Evolutionary conservation across 805 yeast genomes (phyloP), one percentile per base, ranked within the genome.

Genomic region (Ogataea chonburiensis): DNA sequence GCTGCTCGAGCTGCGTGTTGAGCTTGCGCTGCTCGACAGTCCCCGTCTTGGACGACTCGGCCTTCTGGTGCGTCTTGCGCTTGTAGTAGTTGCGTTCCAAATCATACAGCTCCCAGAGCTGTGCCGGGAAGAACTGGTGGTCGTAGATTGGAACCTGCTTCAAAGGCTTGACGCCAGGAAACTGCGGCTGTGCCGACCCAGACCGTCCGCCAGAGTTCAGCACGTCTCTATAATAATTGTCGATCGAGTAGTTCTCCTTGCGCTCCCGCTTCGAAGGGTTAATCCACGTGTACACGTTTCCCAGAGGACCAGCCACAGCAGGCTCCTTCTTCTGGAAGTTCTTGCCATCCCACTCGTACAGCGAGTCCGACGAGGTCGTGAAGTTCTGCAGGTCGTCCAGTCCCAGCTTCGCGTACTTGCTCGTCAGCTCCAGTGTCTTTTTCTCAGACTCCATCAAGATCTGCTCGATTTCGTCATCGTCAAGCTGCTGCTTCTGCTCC

Each of bases 291-390:
- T 78, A 75, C 0, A 70, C 73, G 38, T 68, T 62, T 2, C 58
- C 57, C 14, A 48, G 29, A 14, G 31, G 37, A 15, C 43, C 44
- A 2, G 35, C 38, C 41, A 70, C 71, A n/a, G 42, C 61, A 3
- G 64, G 60, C 27, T 67, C 71, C 49, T 81, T 81, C 63, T 79
- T 79, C 60, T 81, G 80, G 64, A 83, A 85, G 53, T 81, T 82
- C 46, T 82, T 79, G 31, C 95, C 95, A 58, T 85, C 81, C 95
- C 95, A 85, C 60, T 85, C 91, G 60, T 85, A 85, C 10, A 86
- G 89, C 3, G 81, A 75, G 4, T 75, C 68, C 11, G 49, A 41
- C 7, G 49, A 46, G 38, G 81, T 74, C 18, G 84, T 68, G 55
- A 82, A 84, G 54, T 80, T 81, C 52, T 85, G 93, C 44, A 85